A percentile compares a stretch with the other conserved stretches of the same genome.
Evolutionary conservation across 164 flowering plant species (phyloP).

Genomic region (Litsea cubeba): DNA sequence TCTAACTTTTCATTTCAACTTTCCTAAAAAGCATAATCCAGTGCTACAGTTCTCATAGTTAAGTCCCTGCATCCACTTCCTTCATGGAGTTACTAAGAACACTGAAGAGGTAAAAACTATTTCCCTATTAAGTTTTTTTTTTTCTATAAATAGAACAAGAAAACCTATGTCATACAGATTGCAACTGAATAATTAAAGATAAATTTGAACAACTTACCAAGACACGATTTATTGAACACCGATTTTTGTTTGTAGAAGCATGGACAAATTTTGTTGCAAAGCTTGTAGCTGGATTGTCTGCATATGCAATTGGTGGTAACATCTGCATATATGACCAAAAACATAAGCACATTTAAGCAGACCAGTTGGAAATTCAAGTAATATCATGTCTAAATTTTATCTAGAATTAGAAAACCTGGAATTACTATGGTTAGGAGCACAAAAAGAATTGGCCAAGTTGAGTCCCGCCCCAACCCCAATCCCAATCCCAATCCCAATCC

Average conservation of each 20-base stretch:
- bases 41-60: no score
- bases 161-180: neutral
- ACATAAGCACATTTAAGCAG: neutral
- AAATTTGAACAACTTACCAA: constrained; percentile 49
- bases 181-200: neutral
- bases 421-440: no score
- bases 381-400: no score
- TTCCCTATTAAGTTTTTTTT: no score
- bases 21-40: no score
- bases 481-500: no score
- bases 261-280: constrained; percentile 98
- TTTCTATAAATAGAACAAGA: neutral
- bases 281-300: constrained; percentile 92
- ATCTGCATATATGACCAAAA: constrained; percentile 45
- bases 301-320: constrained; percentile 84
- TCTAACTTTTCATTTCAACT: no score
- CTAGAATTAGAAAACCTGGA: neutral
- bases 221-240: constrained; percentile 91
- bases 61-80: no score
- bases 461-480: no score
- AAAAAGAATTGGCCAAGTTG: no score
- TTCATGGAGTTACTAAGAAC: no score
- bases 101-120: no score
- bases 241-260: constrained; percentile 88
- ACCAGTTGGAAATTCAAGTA: neutral